Base-by-base conservation (phyloP, 495 filamentous ascomycete genomes). In the Mycothermus thermophilus region DNA sequence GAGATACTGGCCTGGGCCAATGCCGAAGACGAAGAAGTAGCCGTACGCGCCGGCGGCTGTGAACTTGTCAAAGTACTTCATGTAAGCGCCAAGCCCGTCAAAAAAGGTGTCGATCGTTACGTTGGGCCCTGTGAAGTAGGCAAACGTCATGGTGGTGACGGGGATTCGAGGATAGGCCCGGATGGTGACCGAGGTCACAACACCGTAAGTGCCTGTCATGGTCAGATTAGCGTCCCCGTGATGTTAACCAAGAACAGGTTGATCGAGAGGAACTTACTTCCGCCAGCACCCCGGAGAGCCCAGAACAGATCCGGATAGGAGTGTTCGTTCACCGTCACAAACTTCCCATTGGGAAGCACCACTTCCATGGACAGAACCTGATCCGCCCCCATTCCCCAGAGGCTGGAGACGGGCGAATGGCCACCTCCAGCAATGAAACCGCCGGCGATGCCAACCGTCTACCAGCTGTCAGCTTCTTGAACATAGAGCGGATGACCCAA, bases 291-390 rank as follows among this genome's bases (percentile, higher is more conserved):
- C 23, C 65, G 60, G 0, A 79, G 53, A 7, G 75, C 77, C 75
- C 69, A 80, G 60, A 73, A 81, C n/a, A 79, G 57, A 24, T 79
- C 76, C 0, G 64, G 48, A 29, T 79, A 48, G 9, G 54, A 49
- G 3, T 46, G 48, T 20, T 61, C 48, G 29, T 57, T 63, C 2
- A 66, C 72, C 0, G 64, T 75, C 11, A 75, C 60, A 34, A 72
- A 67, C n/a, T 56, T 42, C 13, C 75, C 74, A 22, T 67, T 59
- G 18, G 71, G 57, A 0, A 69, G 55, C 7, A 79, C 72, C 7
- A 80, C 66, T 30, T 68, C 67, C 26, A 64, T 57, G 20, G 64
- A 62, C 9, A 70, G 47, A 14, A 73, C 59, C 46, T 75, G 64
- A 34, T 78, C 71, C 3, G 65, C 64, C 3, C 44, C 65, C 47